These are phyloP conservation scores for Sistotremastrum niveocremeum DNA, from an alignment of 768 basidiomycete species.

Conservation along the genomic window DNA sequence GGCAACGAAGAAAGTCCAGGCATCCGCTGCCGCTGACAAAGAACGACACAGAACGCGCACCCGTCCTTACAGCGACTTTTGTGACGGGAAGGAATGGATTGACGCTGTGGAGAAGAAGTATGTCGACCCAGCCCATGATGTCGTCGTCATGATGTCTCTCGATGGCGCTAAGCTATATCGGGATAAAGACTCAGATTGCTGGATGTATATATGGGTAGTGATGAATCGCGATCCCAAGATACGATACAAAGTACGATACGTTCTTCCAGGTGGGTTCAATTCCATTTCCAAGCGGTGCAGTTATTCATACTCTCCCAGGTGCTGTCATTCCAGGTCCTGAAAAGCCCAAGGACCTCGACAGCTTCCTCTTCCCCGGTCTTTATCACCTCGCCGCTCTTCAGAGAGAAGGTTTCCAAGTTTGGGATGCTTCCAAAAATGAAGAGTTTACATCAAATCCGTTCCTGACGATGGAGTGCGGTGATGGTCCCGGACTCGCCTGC, in stretches of 20 bases:
- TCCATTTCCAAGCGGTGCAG: no score
- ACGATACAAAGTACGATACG: conserved; percentile 19
- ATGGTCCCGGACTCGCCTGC: conserved; percentile 20
- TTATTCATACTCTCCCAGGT: no score
- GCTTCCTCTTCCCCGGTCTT: conserved; percentile 21
- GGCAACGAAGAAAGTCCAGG: neutral
- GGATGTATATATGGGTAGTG: conserved; percentile 29
- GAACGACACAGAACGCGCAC: neutral
- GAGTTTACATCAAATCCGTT: conserved; percentile 10
- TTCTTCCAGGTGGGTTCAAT: conserved; percentile 18
- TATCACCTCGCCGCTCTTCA: conserved; percentile 21
- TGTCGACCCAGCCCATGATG: conserved; percentile 17
- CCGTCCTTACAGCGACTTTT: conserved; percentile 17
- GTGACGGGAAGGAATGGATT: conserved; percentile 17
- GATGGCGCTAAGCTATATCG: conserved; percentile 31
- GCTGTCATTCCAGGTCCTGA: conserved; percentile 21
- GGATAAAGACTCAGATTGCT: conserved; percentile 28
- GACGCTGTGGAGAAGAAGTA: conserved; percentile 5
- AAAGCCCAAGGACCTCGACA: conserved; percentile 20
- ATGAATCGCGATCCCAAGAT: conserved; percentile 14
- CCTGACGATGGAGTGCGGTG: conserved; percentile 17
- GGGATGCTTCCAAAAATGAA: conserved; percentile 14
- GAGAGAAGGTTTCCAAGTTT: conserved; percentile 19
- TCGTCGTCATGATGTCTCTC: conserved; percentile 20
- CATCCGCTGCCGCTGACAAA: conserved; percentile 12